A percentile compares a stretch with the other conserved stretches of the same genome.
Conservation (phyloP, 345 rosid genomes). For the Corchorus olitorius region DNA sequence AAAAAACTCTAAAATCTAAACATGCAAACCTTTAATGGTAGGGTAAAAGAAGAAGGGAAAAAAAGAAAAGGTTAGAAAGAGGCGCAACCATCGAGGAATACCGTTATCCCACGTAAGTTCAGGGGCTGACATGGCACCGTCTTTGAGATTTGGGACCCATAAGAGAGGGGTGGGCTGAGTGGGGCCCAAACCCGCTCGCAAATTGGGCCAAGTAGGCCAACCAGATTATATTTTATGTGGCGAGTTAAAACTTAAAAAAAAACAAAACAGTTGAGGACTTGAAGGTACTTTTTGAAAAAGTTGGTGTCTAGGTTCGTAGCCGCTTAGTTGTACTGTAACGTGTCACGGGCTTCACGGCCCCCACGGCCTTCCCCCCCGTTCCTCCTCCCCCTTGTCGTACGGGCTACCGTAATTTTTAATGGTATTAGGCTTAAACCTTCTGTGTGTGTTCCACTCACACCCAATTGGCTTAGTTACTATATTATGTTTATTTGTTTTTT, state of each 20-base stretch:
- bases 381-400: conserved; percentile 23
- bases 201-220: conserved; percentile 15
- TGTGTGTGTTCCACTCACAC: not conserved
- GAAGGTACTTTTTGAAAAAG: conserved; percentile 4
- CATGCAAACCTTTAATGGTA: no score
- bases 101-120: conserved; percentile 29
- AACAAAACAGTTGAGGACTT: not conserved
- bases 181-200: not conserved
- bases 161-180: not conserved
- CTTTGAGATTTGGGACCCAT: not conserved
- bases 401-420: conserved; percentile 1
- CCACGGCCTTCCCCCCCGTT: conserved; percentile 13
- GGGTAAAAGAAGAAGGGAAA: no score
- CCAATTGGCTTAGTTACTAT: not conserved
- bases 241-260: no score
- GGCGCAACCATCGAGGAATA: conserved; percentile 16
- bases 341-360: conserved; percentile 41
- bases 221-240: not conserved
- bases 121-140: conserved; percentile 29
- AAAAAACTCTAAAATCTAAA: not conserved
- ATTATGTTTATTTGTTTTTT: no score
- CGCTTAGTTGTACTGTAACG: conserved; percentile 37
- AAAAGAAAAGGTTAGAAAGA: not conserved
- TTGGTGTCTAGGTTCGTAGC: conserved; percentile 36
- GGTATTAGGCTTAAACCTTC: not conserved